These are phyloP conservation scores for Massariosphaeria phaeospora DNA, from an alignment of 495 filamentous ascomycete genomes.

Conservation along the genomic window DNA sequence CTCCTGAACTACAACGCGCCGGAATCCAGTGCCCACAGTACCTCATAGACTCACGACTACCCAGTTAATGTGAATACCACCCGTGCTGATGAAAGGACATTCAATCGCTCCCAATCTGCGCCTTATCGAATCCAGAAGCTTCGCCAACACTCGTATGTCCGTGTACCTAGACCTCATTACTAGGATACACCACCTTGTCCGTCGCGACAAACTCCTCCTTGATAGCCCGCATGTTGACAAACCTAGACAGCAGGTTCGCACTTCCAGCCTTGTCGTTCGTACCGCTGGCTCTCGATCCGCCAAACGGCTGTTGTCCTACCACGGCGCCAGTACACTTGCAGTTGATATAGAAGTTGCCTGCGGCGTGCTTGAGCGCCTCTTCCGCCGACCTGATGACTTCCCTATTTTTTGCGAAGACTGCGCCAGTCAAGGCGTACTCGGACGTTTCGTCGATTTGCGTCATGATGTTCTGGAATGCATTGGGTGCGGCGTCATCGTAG, in stretches of 20 bases:
- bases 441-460: constrained; percentile 38
- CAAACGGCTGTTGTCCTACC: constrained; percentile 45
- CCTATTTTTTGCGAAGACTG: constrained; percentile 42
- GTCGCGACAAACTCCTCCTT: constrained; percentile 43
- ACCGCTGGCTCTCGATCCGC: constrained; percentile 41
- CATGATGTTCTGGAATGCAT: constrained; percentile 37
- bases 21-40: no score
- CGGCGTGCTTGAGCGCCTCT: constrained; percentile 39
- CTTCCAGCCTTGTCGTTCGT: constrained; percentile 46
- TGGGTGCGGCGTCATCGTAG: constrained; percentile 46
- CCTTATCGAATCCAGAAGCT: no score
- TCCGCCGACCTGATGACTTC: constrained; percentile 38
- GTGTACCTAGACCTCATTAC: constrained; percentile 36
- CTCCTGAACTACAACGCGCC: no score
- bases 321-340: constrained; percentile 43
- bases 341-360: constrained; percentile 46
- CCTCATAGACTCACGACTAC: no score
- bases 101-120: no score
- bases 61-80: no score
- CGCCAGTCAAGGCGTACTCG: constrained; percentile 43
- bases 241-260: constrained; percentile 39
- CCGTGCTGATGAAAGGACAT: no score
- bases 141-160: no score
- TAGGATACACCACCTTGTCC: constrained; percentile 40
- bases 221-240: constrained; percentile 43